Evolutionary conservation across 2,329 filamentous ascomycete genomes (phyloP).

Genomic region (Aspergillus sp.): DNA sequence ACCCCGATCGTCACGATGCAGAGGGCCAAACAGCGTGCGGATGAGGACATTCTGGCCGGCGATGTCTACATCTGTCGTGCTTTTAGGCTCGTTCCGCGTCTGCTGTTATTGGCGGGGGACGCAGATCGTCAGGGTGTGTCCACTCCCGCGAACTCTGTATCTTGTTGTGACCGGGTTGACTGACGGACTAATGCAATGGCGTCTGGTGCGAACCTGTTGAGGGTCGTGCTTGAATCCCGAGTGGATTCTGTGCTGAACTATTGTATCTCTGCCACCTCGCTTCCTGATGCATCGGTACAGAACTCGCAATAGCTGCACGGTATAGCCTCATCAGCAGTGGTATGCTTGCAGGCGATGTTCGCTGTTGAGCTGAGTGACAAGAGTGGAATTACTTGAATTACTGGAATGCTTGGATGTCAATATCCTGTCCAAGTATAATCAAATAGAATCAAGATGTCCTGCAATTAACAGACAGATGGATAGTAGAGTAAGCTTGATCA

Average conservation of each 20-base stretch:
- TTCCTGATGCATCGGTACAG: neutral
- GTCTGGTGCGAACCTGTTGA: neutral
- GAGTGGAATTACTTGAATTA: neutral
- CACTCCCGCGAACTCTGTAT: neutral
- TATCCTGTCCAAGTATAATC: no score
- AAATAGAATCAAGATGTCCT: neutral
- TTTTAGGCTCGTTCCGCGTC: neutral
- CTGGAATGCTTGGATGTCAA: no score
- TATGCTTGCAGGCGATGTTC: neutral
- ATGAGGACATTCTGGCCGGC: neutral
- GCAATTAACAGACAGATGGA: neutral
- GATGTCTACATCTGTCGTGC: slow-evolving; percentile 3
- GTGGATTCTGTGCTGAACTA: neutral
- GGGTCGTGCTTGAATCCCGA: neutral
- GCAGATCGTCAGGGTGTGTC: slow-evolving; percentile 1
- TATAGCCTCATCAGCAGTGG: neutral
- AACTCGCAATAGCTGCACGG: neutral
- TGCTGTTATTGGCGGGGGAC: neutral
- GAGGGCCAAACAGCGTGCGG: neutral
- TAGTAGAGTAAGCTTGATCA: no score
- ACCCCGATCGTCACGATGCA: no score
- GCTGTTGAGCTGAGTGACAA: neutral
- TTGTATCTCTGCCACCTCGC: neutral
- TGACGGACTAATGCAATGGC: neutral
- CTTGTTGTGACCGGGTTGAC: no score